Base-by-base conservation (phyloP, 352 stramenopile species). In the Globisporangium viniferum region DNA sequence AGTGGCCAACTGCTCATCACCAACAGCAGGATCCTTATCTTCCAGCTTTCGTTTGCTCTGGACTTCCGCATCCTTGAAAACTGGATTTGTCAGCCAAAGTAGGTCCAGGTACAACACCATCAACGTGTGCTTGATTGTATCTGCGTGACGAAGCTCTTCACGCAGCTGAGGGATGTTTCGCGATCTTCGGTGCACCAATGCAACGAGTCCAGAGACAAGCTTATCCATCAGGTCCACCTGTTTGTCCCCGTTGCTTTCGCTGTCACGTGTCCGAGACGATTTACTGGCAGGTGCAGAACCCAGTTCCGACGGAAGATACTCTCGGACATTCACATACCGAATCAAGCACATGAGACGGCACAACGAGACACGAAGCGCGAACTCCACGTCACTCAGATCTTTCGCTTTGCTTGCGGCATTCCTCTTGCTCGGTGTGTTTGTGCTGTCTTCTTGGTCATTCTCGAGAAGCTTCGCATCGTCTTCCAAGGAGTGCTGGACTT, bases 81-180 rank as follows among this genome's bases (percentile, higher is more conserved):
- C 66, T 31, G 84, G 80, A 20, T 44, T 68, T 22, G 80, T 89
- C n/a, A 79, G 70, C 89, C 89, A 96, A 18, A 96, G 69, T 4
- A 96, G 59, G 46, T 95, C 85, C 3, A 75, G 80, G 67, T 92
- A 91, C 48, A 96, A 67, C 59, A 93, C 81, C 53, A 76, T 81
- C 41, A 94, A 44, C 14, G 79, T 72, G 44, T 82, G 79, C 70
- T 85, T 91, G 71, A 95, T 79, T 10, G 79, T 82, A 53, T 92
- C 86, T 6, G 76, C 68, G 24, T 90, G 59, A 4, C 79, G 69
- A 69, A 93, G 80, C 18, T 71, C 72, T 63, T 86, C 70, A 56
- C 89, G 59, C n/a, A 95, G 56, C 20, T 78, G 54, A 4, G 68
- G 58, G 27, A 92, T 75, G 22, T 73, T 75, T 36, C 74, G 84